Evolutionary conservation across 768 basidiomycete genomes (phyloP), one percentile per base, ranked within the genome.

Genomic region (Cantharellus anzutake): DNA sequence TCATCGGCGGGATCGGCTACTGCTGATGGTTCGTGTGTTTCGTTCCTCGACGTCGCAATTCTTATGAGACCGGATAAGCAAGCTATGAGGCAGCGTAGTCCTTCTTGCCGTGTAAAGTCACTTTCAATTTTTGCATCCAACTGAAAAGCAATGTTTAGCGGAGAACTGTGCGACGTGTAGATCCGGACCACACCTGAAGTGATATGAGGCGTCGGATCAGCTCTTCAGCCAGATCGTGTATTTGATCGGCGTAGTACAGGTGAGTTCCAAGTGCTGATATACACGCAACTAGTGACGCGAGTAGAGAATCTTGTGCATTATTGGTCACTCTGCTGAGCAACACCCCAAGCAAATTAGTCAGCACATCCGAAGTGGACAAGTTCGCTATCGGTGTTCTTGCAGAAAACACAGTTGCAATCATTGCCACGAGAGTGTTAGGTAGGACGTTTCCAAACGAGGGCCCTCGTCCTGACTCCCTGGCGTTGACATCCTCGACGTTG

Each of bases 201-300:
- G 79, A 72, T 3, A 82, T 74, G 14, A 96, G 76, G 16, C 89
- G 81, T 62, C 77, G 78, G 48, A 90, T 79, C 51, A 93, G 71
- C 69, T 93, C 92, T 59, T 81, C 83, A 1, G 88, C 81, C 51
- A 96, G 80, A 67, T 96, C 93, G 66, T 90, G 88, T 56, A 92
- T 89, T 70, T 97, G 93, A 69, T 96, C 93, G 42, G 89, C 85
- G 67, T 97, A 97, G 73, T 96, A 93, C 59, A 94, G 82, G 66
- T 94, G 91, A 5, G 84, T 81, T 41, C 90, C 90, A 5, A 97
- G 74, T 0, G 91, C 86, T 2, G 84, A 75, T 50, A 93, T 83
- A 66, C 85, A 84, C 59, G 81, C 75, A 4, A 92, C 83, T 57
- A 92, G 68, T 4, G 76, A 69, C 0, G 80, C 76, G 5, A 97